These are phyloP conservation scores for Citrus sp. DNA, from an alignment of 345 rosid genomes.

Conservation along the genomic window DNA sequence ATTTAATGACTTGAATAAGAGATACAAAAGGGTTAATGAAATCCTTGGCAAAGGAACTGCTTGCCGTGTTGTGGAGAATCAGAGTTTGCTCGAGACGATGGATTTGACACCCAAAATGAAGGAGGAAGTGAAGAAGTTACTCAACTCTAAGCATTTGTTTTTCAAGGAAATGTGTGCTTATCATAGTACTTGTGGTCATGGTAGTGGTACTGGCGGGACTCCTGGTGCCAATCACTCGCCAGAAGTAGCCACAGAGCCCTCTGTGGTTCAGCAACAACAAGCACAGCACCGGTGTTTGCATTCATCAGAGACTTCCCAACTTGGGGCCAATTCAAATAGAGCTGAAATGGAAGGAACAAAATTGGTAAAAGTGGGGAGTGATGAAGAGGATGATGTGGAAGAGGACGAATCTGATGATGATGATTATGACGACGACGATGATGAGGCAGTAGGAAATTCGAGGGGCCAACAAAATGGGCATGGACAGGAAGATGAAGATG, in stretches of 20 bases:
- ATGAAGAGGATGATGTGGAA: conserved; percentile 43
- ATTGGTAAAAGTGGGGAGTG: conserved; percentile 42
- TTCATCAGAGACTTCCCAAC: conserved; percentile 30
- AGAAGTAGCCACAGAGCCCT: conserved; percentile 30
- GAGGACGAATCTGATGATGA: conserved; percentile 36
- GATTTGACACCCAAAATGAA: conserved; percentile 69
- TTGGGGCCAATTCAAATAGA: conserved; percentile 21
- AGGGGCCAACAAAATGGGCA: conserved; percentile 41
- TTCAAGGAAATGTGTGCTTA: conserved; percentile 98
- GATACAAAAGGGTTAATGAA: conserved; percentile 96
- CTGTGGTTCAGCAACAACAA: conserved; percentile 35
- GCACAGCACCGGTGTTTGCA: conserved; percentile 54
- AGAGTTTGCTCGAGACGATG: conserved; percentile 73
- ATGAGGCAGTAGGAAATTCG: conserved; percentile 33
- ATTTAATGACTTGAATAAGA: conserved; percentile 92
- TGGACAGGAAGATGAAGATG: conserved; percentile 43
- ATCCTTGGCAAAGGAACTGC: conserved; percentile 90
- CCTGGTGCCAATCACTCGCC: conserved; percentile 36
- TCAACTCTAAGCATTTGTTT: conserved; percentile 90
- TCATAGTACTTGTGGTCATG: conserved; percentile 83
- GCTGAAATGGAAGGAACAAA: conserved; percentile 35
- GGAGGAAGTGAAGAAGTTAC: conserved; percentile 77
- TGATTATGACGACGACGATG: conserved; percentile 40
- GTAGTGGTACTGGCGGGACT: conserved; percentile 17
- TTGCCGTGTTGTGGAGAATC: conserved; percentile 93